Conservation (phyloP, 805 yeast genomes). For the Schwanniomyces occidentalis region DNA sequence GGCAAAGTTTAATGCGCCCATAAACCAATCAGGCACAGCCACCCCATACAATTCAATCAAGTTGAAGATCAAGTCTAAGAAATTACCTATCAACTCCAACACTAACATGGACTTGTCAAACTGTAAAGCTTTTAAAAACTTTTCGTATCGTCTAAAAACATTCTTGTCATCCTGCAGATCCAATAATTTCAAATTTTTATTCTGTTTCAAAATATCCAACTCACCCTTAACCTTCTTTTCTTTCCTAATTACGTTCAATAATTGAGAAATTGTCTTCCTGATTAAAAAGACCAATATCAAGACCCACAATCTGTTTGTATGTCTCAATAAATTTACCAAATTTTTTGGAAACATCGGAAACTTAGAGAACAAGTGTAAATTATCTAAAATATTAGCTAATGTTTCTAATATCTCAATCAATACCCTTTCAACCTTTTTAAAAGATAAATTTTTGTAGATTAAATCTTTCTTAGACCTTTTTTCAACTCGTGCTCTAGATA, state of each 20-base stretch:
- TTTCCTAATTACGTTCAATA: conserved; percentile 38
- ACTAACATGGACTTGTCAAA: conserved; percentile 44
- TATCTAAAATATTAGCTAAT: conserved; percentile 40
- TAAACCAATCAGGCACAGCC: conserved; percentile 42
- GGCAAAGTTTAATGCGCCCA: conserved; percentile 39
- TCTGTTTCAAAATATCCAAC: conserved; percentile 28
- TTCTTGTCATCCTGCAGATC: conserved; percentile 17
- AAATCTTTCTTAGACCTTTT: conserved; percentile 4
- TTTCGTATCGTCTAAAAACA: conserved; percentile 36
- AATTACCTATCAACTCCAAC: conserved; percentile 42
- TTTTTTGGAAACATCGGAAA: conserved; percentile 44
- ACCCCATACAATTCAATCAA: conserved; percentile 37
- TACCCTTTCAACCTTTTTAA: conserved; percentile 30
- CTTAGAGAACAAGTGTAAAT: conserved; percentile 41
- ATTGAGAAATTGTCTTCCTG: conserved; percentile 42
- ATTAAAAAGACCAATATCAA: conserved; percentile 40
- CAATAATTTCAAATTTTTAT: conserved; percentile 19
- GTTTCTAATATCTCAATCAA: conserved; percentile 34
- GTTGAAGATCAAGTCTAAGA: conserved; percentile 41
- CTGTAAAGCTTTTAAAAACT: conserved; percentile 40
- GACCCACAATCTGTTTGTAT: conserved; percentile 46
- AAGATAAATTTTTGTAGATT: conserved; percentile 18
- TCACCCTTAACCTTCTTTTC: conserved; percentile 40
- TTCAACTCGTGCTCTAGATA: conserved; percentile 14
- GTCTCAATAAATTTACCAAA: conserved; percentile 31